Base-by-base conservation (phyloP, 495 filamentous ascomycete genomes). In the Chaetomidium leptoderma region DNA sequence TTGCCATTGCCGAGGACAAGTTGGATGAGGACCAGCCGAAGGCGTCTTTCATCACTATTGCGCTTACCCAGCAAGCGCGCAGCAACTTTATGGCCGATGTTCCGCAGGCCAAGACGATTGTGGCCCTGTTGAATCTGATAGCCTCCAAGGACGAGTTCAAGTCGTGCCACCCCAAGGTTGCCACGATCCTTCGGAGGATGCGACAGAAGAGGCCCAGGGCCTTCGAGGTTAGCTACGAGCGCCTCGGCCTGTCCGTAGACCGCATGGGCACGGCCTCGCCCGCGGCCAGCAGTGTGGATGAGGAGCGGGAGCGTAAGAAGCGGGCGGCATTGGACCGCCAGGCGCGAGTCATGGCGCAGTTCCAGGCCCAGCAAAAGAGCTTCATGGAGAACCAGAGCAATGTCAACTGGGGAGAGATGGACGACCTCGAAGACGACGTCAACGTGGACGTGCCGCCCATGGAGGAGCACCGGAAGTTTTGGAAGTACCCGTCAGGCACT, bases 321-420 rank as follows among this genome's bases (percentile, higher is more conserved):
- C 83, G 86, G 63, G 86, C 92, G 29, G 93, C 95, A 0, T 70
- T 90, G 33, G 91, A 92, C 58, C 81, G 93, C 46, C 91, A 97
- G 73, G 91, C 91, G 9, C 85, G 81, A 61, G 89, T 97, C 19
- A 96, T 97, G 91, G 92, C 91, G 2, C 89, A 96, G 68, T 95
- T 97, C 76, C 93, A 96, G 68, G 85, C 95, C 65, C 91, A 99
- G 64, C 95, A 97, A 66, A 91, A 95, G 70, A 90, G 83, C 62
- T 97, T 97, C 74, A 70, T 97, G 73, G 86, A 88, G 56, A 91
- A 83, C 61, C 90, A 96, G 67, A 87, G 86, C 30, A 83, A 83
- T 33, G 79, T 95, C 61, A 87, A 95, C 67, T 96, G 91, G 85
- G 91, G 87, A 16, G 87, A 88, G 35, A 76, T 82, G 26, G 84